Evolutionary conservation across 2,329 filamentous ascomycete genomes (phyloP).

Genomic region (Colletotrichum sp.): DNA sequence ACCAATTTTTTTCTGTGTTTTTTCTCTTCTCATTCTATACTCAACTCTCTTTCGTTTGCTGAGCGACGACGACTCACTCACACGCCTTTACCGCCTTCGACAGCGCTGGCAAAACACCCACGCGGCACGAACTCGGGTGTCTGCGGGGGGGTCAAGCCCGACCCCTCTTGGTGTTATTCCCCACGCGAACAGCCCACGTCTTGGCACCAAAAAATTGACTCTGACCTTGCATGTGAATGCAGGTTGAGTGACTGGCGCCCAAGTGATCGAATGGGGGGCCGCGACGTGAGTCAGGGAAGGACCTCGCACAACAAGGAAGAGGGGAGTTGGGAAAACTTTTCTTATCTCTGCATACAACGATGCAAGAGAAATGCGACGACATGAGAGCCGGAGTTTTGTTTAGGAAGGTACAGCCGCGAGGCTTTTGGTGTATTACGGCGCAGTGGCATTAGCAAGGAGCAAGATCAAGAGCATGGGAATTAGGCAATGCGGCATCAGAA

Average conservation of each 20-base stretch:
- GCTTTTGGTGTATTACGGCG: neutral
- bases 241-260: conserved; percentile 9
- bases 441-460: conserved; percentile 3
- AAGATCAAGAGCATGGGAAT: conserved; percentile 6
- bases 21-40: neutral
- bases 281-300: conserved; percentile 13
- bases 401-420: neutral
- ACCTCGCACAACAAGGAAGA: neutral
- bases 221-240: conserved; percentile 12
- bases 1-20: neutral
- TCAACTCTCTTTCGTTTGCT: neutral
- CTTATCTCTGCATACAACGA: neutral
- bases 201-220: conserved; percentile 8
- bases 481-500: conserved; percentile 10
- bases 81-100: neutral
- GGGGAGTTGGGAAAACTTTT: neutral
- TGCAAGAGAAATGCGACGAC: neutral
- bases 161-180: neutral
- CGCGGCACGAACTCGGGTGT: conserved; percentile 5
- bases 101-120: neutral
- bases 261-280: conserved; percentile 1
- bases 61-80: neutral
- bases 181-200: neutral
- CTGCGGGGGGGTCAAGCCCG: neutral
- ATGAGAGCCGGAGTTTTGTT: neutral